These are phyloP conservation scores for Pholiota adiposa DNA, from an alignment of 1,284 basidiomycete species.

Conservation along the genomic window DNA sequence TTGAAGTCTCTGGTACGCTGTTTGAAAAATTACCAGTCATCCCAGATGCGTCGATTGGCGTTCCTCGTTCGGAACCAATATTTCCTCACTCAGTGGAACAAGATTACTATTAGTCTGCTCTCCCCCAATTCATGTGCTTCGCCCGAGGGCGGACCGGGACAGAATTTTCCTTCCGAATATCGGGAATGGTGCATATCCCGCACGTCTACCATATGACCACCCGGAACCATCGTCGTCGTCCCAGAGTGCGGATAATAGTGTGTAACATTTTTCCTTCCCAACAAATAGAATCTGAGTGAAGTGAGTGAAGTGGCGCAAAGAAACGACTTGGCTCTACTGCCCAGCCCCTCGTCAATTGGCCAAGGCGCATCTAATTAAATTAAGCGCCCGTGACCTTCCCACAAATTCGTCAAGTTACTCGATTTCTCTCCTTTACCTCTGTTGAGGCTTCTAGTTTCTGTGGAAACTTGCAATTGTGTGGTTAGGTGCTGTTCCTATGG, in stretches of 20 bases:
- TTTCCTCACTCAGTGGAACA: conserved; percentile 38
- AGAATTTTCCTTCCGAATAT: too few relatives aligned
- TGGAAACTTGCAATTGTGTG: too few relatives aligned
- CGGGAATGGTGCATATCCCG: too few relatives aligned
- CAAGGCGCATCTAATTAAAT: background rate
- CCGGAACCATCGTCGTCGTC: background rate
- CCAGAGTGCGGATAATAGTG: too few relatives aligned
- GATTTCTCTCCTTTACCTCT: background rate
- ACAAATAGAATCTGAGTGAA: too few relatives aligned
- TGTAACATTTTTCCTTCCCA: too few relatives aligned
- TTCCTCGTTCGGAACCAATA: background rate
- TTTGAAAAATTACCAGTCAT: background rate
- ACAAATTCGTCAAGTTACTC: background rate
- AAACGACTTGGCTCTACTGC: too few relatives aligned
- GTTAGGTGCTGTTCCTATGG: too few relatives aligned
- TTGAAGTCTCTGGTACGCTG: background rate
- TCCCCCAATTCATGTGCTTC: too few relatives aligned
- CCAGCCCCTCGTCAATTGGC: background rate
- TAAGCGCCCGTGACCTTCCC: background rate
- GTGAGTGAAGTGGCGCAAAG: too few relatives aligned
- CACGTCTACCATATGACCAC: background rate
- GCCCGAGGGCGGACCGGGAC: too few relatives aligned
- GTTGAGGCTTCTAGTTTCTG: too few relatives aligned
- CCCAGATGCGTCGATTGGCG: background rate
- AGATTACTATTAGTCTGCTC: conserved; percentile 36